These are phyloP conservation scores for Termitomyces sp. DNA, from an alignment of 1,284 basidiomycete species.

Conservation along the genomic window DNA sequence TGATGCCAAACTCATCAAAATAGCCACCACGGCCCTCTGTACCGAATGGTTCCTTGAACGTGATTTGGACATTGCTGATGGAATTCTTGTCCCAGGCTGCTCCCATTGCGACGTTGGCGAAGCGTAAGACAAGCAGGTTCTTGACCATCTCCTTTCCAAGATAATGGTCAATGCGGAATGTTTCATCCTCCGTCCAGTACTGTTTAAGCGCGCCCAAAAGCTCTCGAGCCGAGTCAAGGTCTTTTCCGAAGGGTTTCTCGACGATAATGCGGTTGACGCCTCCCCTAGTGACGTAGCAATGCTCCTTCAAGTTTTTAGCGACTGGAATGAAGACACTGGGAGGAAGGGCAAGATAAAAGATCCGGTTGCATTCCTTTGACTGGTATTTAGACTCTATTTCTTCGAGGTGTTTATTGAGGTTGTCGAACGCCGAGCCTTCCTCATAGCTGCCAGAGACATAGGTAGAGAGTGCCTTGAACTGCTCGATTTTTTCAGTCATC, in stretches of 20 bases:
- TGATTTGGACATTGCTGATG: conserved; percentile 94
- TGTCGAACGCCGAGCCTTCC: conserved; percentile 72
- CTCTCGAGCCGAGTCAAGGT: conserved; percentile 79
- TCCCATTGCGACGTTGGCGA: conserved; percentile 86
- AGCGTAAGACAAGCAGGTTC: conserved; percentile 90
- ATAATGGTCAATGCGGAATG: conserved; percentile 97
- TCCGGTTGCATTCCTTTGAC: conserved; percentile 63
- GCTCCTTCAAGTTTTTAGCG: conserved; percentile 74
- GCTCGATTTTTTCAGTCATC: conserved; percentile 58
- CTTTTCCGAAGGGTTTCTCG: conserved; percentile 97
- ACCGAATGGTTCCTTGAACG: conserved; percentile 97
- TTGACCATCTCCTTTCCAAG: conserved; percentile 99
- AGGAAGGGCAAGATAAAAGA: conserved; percentile 94
- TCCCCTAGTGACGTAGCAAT: conserved; percentile 66
- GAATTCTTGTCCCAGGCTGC: conserved; percentile 91
- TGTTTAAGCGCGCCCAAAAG: conserved; percentile 78
- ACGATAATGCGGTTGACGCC: conserved; percentile 89
- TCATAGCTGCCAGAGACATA: conserved; percentile 90
- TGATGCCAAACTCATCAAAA: conserved; percentile 98
- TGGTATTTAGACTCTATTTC: conserved; percentile 72
- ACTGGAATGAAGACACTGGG: conserved; percentile 92
- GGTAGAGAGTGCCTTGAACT: conserved; percentile 76
- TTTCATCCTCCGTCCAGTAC: conserved; percentile 92
- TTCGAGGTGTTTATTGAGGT: conserved; percentile 71
- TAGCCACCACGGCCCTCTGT: conserved; percentile 96